Evolutionary conservation across 441 rosid genomes (phyloP).

Genomic region (Dalechampia spathulata): DNA sequence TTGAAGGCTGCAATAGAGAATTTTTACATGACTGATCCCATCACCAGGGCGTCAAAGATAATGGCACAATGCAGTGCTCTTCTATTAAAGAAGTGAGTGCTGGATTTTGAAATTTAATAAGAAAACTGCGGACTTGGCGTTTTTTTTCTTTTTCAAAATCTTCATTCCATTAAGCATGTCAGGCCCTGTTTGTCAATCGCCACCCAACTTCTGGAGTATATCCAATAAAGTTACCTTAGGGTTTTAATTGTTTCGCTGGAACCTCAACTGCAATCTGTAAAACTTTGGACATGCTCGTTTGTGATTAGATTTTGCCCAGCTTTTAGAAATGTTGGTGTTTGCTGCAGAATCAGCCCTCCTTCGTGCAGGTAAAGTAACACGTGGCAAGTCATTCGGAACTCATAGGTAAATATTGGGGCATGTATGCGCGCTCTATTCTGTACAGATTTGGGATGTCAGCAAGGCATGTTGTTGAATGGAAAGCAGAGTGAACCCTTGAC

Average conservation of each 20-base stretch:
- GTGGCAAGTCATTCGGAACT: too few species aligned
- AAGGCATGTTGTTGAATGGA: too few species aligned
- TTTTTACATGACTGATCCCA: constrained; percentile 92
- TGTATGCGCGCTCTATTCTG: too few species aligned
- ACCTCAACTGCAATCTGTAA: constrained; percentile 6
- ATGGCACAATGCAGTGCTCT: constrained; percentile 92
- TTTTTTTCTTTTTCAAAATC: constrained; percentile 10
- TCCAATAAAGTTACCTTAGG: constrained; percentile 25
- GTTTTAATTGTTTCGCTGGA: constrained; percentile 14
- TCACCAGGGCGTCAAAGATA: constrained; percentile 91
- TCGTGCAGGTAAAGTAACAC: too few species aligned
- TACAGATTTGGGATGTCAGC: too few species aligned
- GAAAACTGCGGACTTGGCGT: constrained; percentile 24
- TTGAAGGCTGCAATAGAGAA: constrained; percentile 56
- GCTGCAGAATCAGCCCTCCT: not conserved
- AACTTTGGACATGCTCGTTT: not conserved
- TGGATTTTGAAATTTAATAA: constrained; percentile 15
- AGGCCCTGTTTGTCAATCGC: constrained; percentile 3
- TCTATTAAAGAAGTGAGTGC: constrained; percentile 55
- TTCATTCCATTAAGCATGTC: constrained; percentile 17
- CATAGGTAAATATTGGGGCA: too few species aligned
- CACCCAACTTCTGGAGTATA: constrained; percentile 14
- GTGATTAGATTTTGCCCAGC: not conserved
- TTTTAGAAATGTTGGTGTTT: constrained; percentile 1
- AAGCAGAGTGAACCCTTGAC: too few species aligned